phyloP scores from a whole-genome alignment of 345 rosid species.

The Aquilaria malaccensis region DNA sequence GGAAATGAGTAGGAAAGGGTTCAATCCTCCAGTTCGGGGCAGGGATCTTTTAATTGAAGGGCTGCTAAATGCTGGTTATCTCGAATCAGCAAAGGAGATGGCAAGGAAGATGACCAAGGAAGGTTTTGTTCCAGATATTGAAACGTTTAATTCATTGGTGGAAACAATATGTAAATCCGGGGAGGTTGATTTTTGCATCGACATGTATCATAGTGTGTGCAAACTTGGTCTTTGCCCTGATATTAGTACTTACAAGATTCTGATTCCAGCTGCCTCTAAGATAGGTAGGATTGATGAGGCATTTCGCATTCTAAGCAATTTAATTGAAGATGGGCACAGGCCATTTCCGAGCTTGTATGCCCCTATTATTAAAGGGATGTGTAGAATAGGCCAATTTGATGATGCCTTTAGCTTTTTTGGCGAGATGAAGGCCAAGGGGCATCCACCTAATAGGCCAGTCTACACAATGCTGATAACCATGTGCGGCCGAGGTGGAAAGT shows the following conservation, averaged over 20 bases:
- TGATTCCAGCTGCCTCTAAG: slow-evolving; percentile 86
- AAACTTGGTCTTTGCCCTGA: slow-evolving; percentile 63
- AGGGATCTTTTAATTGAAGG: slow-evolving; percentile 87
- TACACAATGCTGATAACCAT: slow-evolving; percentile 87
- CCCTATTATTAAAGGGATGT: slow-evolving; percentile 76
- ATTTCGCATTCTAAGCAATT: slow-evolving; percentile 48
- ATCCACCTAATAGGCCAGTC: slow-evolving; percentile 83
- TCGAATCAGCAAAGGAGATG: slow-evolving; percentile 79
- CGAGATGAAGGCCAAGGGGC: slow-evolving; percentile 84
- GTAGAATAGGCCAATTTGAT: slow-evolving; percentile 67
- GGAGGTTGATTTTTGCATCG: slow-evolving; percentile 67
- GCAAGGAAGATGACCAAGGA: slow-evolving; percentile 68
- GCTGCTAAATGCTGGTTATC: slow-evolving; percentile 63
- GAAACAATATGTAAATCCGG: slow-evolving; percentile 56
- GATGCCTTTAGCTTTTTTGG: slow-evolving; percentile 82
- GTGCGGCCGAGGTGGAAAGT: slow-evolving; percentile 88
- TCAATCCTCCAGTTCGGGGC: slow-evolving; percentile 80
- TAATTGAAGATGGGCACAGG: slow-evolving; percentile 76
- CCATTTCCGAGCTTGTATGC: slow-evolving; percentile 94
- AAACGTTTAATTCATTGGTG: slow-evolving; percentile 55
- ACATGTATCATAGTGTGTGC: slow-evolving; percentile 60
- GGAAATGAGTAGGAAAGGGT: slow-evolving; percentile 84
- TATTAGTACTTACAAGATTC: slow-evolving; percentile 58
- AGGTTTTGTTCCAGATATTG: slow-evolving; percentile 57
- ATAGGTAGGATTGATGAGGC: slow-evolving; percentile 76